phyloP scores from a whole-genome alignment of 1,284 basidiomycete genomes.

The Apiotrichum akiyoshidainum region DNA sequence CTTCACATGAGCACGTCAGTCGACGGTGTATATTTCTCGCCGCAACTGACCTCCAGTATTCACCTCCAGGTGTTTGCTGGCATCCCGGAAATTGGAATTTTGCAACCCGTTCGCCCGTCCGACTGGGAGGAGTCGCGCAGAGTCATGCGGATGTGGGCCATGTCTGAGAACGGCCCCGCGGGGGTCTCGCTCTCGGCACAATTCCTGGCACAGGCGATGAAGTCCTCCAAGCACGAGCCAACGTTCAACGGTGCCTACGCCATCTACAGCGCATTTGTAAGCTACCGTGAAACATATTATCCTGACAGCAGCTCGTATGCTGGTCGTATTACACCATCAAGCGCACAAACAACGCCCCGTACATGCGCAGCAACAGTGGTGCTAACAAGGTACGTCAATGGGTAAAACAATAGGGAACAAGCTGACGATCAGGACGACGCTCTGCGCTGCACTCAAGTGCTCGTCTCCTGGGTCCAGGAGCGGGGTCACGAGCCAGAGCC shows the following conservation, averaged over 20 bases:
- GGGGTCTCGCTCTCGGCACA: slow-evolving; percentile 1
- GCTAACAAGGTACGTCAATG: not conserved
- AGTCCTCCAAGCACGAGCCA: not conserved
- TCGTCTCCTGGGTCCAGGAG: not conserved
- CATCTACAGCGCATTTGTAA: slow-evolving; percentile 8
- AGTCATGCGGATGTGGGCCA: slow-evolving; percentile 3
- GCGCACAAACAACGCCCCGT: not conserved
- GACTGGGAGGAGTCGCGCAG: slow-evolving; percentile 10
- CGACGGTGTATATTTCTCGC: no score
- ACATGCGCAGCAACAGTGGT: not conserved
- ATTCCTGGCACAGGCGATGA: slow-evolving; percentile 1
- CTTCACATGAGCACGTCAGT: slow-evolving; percentile 5
- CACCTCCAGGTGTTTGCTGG: slow-evolving; percentile 11
- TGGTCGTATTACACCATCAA: slow-evolving; percentile 8
- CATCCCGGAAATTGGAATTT: slow-evolving; percentile 2
- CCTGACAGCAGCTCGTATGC: slow-evolving; percentile 7
- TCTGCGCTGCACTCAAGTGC: not conserved
- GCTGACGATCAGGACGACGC: slow-evolving; percentile 7
- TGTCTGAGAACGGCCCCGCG: not conserved
- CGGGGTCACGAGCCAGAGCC: slow-evolving; percentile 1
- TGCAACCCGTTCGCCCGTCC: slow-evolving; percentile 10
- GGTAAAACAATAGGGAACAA: no score
- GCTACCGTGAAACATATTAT: not conserved
- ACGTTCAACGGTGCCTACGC: slow-evolving; percentile 7
- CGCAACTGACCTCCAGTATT: not conserved